Percentiles rank a stretch among this genome's conserved stretches.
These are phyloP conservation scores for Haplographium delicatum DNA, from an alignment of 495 filamentous ascomycete species.

Conservation along the genomic window DNA sequence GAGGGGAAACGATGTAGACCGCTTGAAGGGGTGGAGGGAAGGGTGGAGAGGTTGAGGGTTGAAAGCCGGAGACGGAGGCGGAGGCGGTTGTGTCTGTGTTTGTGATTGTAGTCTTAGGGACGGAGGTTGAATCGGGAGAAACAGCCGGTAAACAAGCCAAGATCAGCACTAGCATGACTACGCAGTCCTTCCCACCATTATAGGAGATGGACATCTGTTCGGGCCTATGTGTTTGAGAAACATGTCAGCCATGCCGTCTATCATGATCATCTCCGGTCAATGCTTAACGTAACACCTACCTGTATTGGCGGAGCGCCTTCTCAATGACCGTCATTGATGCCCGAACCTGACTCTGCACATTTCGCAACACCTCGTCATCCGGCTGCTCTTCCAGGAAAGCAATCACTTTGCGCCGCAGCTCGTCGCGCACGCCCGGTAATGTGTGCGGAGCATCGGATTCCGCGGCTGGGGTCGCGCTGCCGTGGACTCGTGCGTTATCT, in stretches of 20 bases:
- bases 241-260: not conserved
- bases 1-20: conserved; percentile 79
- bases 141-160: conserved; percentile 16
- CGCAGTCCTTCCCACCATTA: conserved; percentile 96
- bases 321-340: conserved; percentile 65
- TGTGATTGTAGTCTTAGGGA: no score
- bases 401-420: conserved; percentile 58
- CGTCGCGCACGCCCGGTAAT: no score
- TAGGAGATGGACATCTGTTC: conserved; percentile 85
- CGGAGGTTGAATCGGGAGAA: conserved; percentile 18
- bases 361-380: conserved; percentile 50
- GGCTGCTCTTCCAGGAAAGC: conserved; percentile 61
- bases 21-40: conserved; percentile 53
- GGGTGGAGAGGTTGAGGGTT: no score
- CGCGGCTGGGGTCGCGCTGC: no score
- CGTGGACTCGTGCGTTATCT: no score
- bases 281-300: conserved; percentile 36
- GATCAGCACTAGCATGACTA: conserved; percentile 20
- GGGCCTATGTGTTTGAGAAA: conserved; percentile 40
- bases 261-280: not conserved
- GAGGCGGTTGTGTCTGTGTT: no score
- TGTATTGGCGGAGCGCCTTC: conserved; percentile 65
- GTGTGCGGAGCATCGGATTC: no score
- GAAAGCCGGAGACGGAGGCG: no score
- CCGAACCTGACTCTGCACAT: conserved; percentile 67